Percentiles rank a stretch among this genome's conserved stretches.
Evolutionary conservation across 768 basidiomycete species (phyloP).

Genomic region (Cystoderma amianthinum): DNA sequence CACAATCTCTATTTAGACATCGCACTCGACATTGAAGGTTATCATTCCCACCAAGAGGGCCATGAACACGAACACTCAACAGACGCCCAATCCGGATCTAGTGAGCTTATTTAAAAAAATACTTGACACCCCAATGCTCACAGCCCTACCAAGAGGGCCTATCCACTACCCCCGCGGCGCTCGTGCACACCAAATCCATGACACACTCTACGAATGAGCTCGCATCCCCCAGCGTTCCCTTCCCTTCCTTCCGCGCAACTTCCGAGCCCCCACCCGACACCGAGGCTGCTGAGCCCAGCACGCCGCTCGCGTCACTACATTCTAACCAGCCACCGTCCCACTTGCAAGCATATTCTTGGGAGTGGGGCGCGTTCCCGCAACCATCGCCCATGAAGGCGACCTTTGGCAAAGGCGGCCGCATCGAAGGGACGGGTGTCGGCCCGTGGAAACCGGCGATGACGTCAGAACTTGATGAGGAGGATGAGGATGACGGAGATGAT

Average conservation of each 20-base stretch:
- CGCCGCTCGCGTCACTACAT: slow-evolving; percentile 3
- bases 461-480: slow-evolving; percentile 10
- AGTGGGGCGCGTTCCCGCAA: slow-evolving; percentile 88
- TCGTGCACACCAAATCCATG: neutral
- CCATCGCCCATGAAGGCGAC: slow-evolving; percentile 58
- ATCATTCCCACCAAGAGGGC: slow-evolving; percentile 41
- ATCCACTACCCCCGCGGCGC: neutral
- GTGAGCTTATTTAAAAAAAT: slow-evolving; percentile 3
- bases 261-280: slow-evolving; percentile 58
- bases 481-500: slow-evolving; percentile 12
- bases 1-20: slow-evolving; percentile 41
- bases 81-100: slow-evolving; percentile 1
- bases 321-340: slow-evolving; percentile 12
- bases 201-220: neutral
- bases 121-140: too few species aligned
- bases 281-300: slow-evolving; percentile 12
- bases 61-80: slow-evolving; percentile 23
- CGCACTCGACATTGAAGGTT: slow-evolving; percentile 79
- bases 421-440: slow-evolving; percentile 17
- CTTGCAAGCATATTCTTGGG: slow-evolving; percentile 81
- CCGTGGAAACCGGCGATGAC: slow-evolving; percentile 13
- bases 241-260: slow-evolving; percentile 35
- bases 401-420: slow-evolving; percentile 40
- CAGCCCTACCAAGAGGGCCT: too few species aligned
- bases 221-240: neutral